Percentiles rank a stretch among this genome's conserved stretches.
Evolutionary conservation across 78 protist genomes (phyloP).

Genomic region (Pelomyxa schiedti): DNA sequence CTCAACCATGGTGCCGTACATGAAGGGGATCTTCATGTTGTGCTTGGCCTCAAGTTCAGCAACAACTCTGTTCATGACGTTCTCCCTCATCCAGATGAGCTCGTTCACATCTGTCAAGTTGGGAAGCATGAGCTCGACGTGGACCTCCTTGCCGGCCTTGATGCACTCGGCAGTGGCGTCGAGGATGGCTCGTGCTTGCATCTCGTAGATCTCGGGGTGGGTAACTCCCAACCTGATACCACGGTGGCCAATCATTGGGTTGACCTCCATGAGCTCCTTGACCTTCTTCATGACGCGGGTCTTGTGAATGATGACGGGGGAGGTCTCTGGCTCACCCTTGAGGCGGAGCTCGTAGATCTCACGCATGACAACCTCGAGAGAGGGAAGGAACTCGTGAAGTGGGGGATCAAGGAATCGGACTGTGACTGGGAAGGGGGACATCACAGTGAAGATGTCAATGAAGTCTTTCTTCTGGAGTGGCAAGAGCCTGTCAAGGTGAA

Average conservation of each 20-base stretch:
- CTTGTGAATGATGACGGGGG: no score
- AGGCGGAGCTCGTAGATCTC: neutral
- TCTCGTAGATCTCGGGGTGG: constrained; percentile 63
- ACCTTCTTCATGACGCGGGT: constrained; percentile 6
- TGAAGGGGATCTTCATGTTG: constrained; percentile 4
- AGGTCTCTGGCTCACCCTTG: constrained; percentile 8
- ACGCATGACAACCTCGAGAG: neutral
- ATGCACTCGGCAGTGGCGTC: constrained; percentile 29
- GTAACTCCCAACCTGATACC: constrained; percentile 68
- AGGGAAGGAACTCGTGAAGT: constrained; percentile 71
- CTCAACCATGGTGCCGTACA: constrained; percentile 62
- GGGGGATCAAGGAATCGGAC: constrained; percentile 85
- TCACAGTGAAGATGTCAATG: constrained; percentile 35
- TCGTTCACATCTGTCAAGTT: constrained; percentile 16
- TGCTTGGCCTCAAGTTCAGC: neutral
- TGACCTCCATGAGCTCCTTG: constrained; percentile 27
- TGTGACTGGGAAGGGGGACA: constrained; percentile 50
- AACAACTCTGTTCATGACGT: constrained; percentile 1
- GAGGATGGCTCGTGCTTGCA: constrained; percentile 58
- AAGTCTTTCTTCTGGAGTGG: constrained; percentile 35
- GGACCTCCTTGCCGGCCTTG: constrained; percentile 5
- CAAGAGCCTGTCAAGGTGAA: constrained; percentile 47
- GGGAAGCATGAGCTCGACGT: constrained; percentile 49
- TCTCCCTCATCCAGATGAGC: constrained; percentile 10
- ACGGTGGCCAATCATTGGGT: constrained; percentile 83